A percentile compares a stretch with the other conserved stretches of the same genome.
Evolutionary conservation across 176 grass and related monocot species (phyloP).

Genomic region (Ananas comosus): DNA sequence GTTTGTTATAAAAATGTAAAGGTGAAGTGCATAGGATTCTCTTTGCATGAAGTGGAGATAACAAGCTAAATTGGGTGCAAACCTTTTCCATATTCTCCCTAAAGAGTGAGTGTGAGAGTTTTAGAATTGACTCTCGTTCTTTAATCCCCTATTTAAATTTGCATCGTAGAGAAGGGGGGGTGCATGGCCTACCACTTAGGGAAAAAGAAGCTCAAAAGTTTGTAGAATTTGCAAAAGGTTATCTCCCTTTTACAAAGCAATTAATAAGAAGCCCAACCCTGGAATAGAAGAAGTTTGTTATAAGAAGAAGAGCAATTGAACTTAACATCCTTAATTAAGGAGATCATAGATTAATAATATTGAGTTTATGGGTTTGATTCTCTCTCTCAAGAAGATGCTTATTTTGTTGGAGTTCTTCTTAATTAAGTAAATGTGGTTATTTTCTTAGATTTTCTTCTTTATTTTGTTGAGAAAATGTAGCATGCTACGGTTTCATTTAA

Average conservation of each 20-base stretch:
- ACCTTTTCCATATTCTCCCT: conserved; percentile 46
- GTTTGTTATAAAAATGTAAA: conserved; percentile 39
- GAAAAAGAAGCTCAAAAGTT: not conserved
- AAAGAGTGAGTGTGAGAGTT: conserved; percentile 25
- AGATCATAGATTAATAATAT: conserved; percentile 4
- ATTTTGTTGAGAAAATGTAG: too few species aligned
- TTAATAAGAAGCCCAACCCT: conserved; percentile 7
- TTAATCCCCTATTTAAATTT: conserved; percentile 49
- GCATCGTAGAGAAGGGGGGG: conserved; percentile 49
- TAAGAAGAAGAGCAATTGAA: not conserved
- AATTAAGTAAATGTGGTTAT: not conserved
- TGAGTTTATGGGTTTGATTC: not conserved
- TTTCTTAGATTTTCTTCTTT: not conserved
- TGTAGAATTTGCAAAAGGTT: conserved; percentile 40
- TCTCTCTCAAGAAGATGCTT: too few species aligned
- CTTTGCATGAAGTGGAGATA: conserved; percentile 30
- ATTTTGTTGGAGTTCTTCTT: too few species aligned
- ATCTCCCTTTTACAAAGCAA: conserved; percentile 38
- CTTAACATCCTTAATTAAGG: not conserved
- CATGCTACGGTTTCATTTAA: too few species aligned
- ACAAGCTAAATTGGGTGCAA: conserved; percentile 28
- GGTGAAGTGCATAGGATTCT: conserved; percentile 66
- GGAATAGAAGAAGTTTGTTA: conserved; percentile 39
- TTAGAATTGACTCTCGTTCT: conserved; percentile 65
- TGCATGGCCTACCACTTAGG: conserved; percentile 22